Conservation (phyloP, 805 yeast species). For the Candida ascalaphidarum region DNA sequence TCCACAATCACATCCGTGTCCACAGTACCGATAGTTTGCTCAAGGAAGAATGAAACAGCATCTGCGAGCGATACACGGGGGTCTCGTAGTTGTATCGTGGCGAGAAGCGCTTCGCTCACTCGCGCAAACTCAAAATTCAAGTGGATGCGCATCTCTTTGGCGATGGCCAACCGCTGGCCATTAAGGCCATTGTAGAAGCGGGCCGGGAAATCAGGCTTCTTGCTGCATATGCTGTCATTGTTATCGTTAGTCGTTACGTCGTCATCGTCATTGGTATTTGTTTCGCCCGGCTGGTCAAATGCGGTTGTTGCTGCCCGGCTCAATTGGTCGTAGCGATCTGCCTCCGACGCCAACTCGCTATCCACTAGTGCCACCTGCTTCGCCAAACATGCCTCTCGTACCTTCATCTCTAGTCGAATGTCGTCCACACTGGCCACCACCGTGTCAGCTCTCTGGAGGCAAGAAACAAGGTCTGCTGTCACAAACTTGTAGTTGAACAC, state of each 20-base stretch:
- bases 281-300: not conserved
- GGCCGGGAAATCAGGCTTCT: slow-evolving; percentile 3
- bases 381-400: too few relatives aligned
- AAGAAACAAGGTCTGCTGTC: not conserved
- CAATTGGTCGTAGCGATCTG: too few relatives aligned
- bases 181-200: slow-evolving; percentile 6
- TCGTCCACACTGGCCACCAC: too few relatives aligned
- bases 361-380: too few relatives aligned
- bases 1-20: too few relatives aligned
- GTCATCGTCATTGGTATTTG: not conserved
- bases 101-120: slow-evolving; percentile 4
- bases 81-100: slow-evolving; percentile 4
- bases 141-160: slow-evolving; percentile 1
- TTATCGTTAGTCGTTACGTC: not conserved
- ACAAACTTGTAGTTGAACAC: not conserved
- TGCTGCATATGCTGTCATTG: not conserved
- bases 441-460: too few relatives aligned
- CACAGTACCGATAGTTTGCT: not conserved
- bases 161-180: slow-evolving; percentile 4
- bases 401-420: too few relatives aligned
- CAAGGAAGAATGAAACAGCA: slow-evolving; percentile 1
- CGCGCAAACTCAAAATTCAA: slow-evolving; percentile 6
- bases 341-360: too few relatives aligned
- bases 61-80: too few relatives aligned
- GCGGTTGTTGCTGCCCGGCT: too few relatives aligned